These are phyloP conservation scores for Brassica cretica DNA, from an alignment of 345 rosid genomes.

Conservation along the genomic window DNA sequence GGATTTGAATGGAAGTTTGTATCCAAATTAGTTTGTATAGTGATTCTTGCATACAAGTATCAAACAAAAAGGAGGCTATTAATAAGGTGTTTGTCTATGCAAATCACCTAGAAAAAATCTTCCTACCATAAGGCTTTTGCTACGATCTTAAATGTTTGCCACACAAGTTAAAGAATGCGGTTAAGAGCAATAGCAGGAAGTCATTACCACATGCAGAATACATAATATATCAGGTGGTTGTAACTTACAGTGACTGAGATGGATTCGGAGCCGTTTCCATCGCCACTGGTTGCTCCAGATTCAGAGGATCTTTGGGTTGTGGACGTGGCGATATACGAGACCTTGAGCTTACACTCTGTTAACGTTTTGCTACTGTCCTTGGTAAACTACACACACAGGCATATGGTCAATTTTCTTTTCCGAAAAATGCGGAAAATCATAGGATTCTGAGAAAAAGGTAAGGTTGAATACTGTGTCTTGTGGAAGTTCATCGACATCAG, in stretches of 20 bases:
- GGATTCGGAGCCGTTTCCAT: constrained; percentile 53
- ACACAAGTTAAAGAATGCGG: neutral
- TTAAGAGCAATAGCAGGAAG: neutral
- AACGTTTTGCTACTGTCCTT: constrained; percentile 69
- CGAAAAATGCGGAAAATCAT: neutral
- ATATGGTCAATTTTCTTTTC: neutral
- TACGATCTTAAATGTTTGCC: neutral
- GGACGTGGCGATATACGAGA: constrained; percentile 57
- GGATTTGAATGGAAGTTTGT: no score
- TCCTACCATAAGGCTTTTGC: constrained; percentile 13
- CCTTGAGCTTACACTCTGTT: constrained; percentile 87
- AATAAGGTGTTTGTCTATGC: neutral
- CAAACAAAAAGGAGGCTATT: neutral
- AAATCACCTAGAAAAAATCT: neutral
- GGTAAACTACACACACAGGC: constrained; percentile 56
- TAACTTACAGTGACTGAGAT: constrained; percentile 77
- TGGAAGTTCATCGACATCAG: constrained; percentile 83
- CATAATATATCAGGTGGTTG: neutral
- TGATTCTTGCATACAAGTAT: no score
- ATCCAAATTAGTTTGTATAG: no score
- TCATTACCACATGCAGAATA: constrained; percentile 6
- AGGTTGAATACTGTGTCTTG: constrained; percentile 58
- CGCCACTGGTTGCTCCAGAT: constrained; percentile 50
- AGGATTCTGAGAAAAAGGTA: neutral
- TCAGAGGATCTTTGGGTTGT: constrained; percentile 56